These are phyloP conservation scores for Penicillium steckii DNA, from an alignment of 495 filamentous ascomycete genomes.

Conservation along the genomic window DNA sequence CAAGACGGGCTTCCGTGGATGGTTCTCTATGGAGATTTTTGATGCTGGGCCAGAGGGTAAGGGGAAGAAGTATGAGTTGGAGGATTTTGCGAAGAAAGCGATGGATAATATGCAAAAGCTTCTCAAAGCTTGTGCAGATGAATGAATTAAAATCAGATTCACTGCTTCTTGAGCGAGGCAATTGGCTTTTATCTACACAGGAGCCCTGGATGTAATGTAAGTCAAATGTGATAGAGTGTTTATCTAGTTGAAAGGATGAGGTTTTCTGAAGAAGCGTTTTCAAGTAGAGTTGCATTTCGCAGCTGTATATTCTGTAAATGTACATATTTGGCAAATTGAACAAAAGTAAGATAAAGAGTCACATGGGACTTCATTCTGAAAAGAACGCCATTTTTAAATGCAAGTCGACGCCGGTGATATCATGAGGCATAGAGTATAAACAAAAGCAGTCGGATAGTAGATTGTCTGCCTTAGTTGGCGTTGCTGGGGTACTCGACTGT, in stretches of 20 bases:
- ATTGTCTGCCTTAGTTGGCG: slow-evolving; percentile 24
- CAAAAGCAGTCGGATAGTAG: neutral
- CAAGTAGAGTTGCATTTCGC: slow-evolving; percentile 1
- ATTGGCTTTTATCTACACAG: no score
- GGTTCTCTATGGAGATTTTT: slow-evolving; percentile 77
- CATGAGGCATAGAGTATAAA: slow-evolving; percentile 21
- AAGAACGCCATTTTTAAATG: slow-evolving; percentile 25
- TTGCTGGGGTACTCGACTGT: slow-evolving; percentile 83
- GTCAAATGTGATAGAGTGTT: no score
- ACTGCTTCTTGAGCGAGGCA: neutral
- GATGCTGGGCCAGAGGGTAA: slow-evolving; percentile 60
- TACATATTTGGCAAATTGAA: slow-evolving; percentile 7
- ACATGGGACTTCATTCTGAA: neutral
- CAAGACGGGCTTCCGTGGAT: slow-evolving; percentile 67
- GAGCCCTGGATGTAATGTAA: no score
- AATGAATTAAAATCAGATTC: neutral
- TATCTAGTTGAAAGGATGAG: no score
- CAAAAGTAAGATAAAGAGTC: slow-evolving; percentile 7
- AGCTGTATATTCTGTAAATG: slow-evolving; percentile 3
- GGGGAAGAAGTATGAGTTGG: slow-evolving; percentile 59
- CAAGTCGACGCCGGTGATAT: slow-evolving; percentile 26
- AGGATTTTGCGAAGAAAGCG: slow-evolving; percentile 56
- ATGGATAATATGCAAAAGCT: slow-evolving; percentile 57
- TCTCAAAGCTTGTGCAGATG: slow-evolving; percentile 42
- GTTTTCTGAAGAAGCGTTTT: no score